Percentiles rank a stretch among this genome's conserved stretches.
phyloP scores from a whole-genome alignment of 2,329 filamentous ascomycete genomes.

The Bipolaris gigantea region DNA sequence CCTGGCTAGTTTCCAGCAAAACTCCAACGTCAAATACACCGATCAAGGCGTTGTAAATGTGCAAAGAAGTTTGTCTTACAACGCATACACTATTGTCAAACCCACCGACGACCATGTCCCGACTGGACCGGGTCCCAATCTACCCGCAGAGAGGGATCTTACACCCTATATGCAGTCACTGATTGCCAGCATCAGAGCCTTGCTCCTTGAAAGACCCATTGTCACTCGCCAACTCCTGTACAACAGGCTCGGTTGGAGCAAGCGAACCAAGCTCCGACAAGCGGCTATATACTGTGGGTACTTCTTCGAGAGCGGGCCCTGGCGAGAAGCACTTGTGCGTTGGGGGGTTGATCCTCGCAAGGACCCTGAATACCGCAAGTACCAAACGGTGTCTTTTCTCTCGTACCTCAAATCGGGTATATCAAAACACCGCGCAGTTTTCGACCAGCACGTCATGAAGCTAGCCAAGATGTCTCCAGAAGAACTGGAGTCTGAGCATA shows the following conservation, averaged over 20 bases:
- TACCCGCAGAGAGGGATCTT: constrained; percentile 53
- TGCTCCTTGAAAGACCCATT: constrained; percentile 75
- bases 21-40: constrained; percentile 69
- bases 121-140: constrained; percentile 59
- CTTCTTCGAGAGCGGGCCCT: constrained; percentile 89
- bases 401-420: constrained; percentile 38
- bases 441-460: constrained; percentile 30
- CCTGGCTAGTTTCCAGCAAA: constrained; percentile 72
- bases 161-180: constrained; percentile 65
- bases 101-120: constrained; percentile 67
- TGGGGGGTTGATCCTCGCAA: constrained; percentile 85
- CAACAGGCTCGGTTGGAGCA: constrained; percentile 65
- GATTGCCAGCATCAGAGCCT: constrained; percentile 63
- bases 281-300: constrained; percentile 85
- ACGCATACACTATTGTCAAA: constrained; percentile 55
- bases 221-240: constrained; percentile 83
- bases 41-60: constrained; percentile 45
- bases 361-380: constrained; percentile 74
- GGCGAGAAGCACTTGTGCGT: constrained; percentile 81
- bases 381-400: constrained; percentile 70
- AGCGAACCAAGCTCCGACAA: constrained; percentile 64
- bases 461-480: constrained; percentile 26
- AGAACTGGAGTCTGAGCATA: constrained; percentile 54
- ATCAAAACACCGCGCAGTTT: constrained; percentile 29
- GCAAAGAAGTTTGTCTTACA: constrained; percentile 30